Conservation (phyloP, 257 asterid species). For the Haberlea rhodopensis region DNA sequence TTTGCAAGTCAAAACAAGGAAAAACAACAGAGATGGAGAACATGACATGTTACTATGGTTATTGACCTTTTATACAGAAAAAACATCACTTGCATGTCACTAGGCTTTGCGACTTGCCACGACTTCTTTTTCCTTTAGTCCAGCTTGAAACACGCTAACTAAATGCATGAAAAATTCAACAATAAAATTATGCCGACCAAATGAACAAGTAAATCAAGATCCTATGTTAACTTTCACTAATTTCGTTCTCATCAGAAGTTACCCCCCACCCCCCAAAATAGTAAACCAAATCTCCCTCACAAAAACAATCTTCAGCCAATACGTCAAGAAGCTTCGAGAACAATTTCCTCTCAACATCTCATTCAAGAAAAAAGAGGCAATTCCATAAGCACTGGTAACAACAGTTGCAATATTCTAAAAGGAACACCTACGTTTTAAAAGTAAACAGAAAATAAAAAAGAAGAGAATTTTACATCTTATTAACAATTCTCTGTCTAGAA, state of each 20-base stretch:
- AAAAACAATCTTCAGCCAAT: too few relatives aligned
- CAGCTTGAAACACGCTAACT: constrained; percentile 6
- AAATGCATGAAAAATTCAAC: background rate
- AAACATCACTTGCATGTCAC: background rate
- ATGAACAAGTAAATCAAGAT: constrained; percentile 1
- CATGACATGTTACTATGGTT: background rate
- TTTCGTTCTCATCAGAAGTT: too few relatives aligned
- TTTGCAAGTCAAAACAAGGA: background rate
- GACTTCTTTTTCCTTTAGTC: background rate
- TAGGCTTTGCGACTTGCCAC: background rate
- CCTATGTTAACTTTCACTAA: background rate
- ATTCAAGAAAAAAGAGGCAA: constrained; percentile 2
- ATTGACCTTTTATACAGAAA: background rate
- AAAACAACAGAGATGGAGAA: background rate
- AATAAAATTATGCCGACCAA: background rate
- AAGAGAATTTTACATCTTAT: constrained; percentile 47
- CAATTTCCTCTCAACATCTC: too few relatives aligned
- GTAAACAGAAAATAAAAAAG: background rate
- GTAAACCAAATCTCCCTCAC: too few relatives aligned
- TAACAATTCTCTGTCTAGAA: constrained; percentile 70
- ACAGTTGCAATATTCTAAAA: background rate
- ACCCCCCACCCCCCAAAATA: background rate
- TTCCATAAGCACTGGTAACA: background rate
- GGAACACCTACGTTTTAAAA: constrained; percentile 13
- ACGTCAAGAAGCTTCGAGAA: too few relatives aligned